phyloP scores from a whole-genome alignment of 2,329 filamentous ascomycete species.

The Epichloe elymi region DNA sequence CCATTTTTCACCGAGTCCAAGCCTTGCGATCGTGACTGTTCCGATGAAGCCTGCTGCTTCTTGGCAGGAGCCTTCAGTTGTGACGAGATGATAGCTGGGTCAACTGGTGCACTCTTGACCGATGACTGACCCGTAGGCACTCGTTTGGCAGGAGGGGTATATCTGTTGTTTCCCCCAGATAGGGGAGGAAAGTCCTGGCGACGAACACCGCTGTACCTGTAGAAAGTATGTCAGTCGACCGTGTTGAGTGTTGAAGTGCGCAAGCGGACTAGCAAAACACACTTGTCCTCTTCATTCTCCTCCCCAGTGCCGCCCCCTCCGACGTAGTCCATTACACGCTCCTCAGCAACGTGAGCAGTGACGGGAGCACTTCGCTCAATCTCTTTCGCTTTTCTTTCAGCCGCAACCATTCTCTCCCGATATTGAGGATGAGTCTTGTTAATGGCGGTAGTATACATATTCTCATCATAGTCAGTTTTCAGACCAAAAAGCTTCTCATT shows the following conservation, averaged over 20 bases:
- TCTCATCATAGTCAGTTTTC: constrained; percentile 85
- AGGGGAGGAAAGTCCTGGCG: constrained; percentile 63
- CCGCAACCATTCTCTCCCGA: constrained; percentile 61
- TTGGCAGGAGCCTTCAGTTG: constrained; percentile 45
- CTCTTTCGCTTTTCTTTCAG: constrained; percentile 74
- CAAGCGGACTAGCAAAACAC: constrained; percentile 10
- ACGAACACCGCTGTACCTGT: constrained; percentile 81
- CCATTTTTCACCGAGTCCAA: constrained; percentile 19
- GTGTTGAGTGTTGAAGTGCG: neutral
- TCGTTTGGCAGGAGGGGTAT: constrained; percentile 80
- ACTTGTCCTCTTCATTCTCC: constrained; percentile 89
- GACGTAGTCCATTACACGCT: constrained; percentile 61
- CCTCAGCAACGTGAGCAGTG: constrained; percentile 80
- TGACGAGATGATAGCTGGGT: constrained; percentile 86
- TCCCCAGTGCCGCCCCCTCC: constrained; percentile 49
- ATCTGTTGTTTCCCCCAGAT: constrained; percentile 47
- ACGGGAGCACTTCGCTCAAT: constrained; percentile 65
- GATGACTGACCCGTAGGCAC: constrained; percentile 63
- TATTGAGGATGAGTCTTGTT: constrained; percentile 75
- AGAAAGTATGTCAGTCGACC: constrained; percentile 10
- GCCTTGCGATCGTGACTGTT: constrained; percentile 13
- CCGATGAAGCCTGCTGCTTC: constrained; percentile 16
- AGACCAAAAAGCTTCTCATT: constrained; percentile 83
- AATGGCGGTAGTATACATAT: constrained; percentile 85
- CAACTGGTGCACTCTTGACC: constrained; percentile 63